A percentile compares a stretch with the other conserved stretches of the same genome.
Evolutionary conservation across 2,329 filamentous ascomycete species (phyloP).

Genomic region (Claviceps sp.): DNA sequence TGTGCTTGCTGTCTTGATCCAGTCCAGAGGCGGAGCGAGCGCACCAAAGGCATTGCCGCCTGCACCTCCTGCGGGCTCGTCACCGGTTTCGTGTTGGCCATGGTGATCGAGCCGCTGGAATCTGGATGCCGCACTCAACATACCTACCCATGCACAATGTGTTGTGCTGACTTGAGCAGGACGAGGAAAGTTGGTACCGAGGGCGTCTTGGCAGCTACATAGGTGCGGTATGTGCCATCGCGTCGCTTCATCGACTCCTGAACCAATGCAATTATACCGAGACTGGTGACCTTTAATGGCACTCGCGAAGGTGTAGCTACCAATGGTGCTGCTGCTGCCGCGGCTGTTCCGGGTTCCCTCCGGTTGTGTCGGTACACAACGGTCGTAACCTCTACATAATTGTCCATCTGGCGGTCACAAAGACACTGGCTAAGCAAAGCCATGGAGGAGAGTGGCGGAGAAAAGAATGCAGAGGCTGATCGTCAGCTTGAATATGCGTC

Average conservation of each 20-base stretch:
- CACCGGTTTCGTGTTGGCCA: conserved; percentile 35
- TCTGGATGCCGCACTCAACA: conserved; percentile 23
- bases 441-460: conserved; percentile 33
- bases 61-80: conserved; percentile 36
- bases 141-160: conserved; percentile 9
- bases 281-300: conserved; percentile 17
- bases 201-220: conserved; percentile 14
- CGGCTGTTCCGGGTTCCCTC: background rate
- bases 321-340: background rate
- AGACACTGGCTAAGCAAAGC: conserved; percentile 25
- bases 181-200: conserved; percentile 13
- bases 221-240: conserved; percentile 16
- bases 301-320: conserved; percentile 7
- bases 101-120: conserved; percentile 22
- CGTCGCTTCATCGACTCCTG: conserved; percentile 16
- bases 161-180: conserved; percentile 16
- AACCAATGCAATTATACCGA: conserved; percentile 24
- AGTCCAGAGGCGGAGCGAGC: conserved; percentile 24
- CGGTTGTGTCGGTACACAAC: conserved; percentile 19
- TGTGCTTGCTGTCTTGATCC: too few species aligned
- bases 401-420: conserved; percentile 47
- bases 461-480: conserved; percentile 67
- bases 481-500: conserved; percentile 74
- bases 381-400: conserved; percentile 31
- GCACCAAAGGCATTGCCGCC: conserved; percentile 82